Conservation (phyloP, 306 rosid genomes). For the Cercis canadensis region DNA sequence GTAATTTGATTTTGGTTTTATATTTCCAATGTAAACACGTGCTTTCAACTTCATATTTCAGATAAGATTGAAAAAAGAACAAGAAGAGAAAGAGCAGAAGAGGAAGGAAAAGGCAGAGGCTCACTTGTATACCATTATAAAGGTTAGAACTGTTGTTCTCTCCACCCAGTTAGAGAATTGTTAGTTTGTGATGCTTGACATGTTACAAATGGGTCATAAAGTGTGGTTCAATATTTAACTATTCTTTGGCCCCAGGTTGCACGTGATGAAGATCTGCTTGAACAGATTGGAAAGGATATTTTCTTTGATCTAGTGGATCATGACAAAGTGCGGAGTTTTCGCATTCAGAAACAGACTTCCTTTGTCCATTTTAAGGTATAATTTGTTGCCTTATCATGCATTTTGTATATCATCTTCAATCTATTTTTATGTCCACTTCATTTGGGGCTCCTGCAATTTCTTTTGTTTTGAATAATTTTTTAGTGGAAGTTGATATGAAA, state of each 20-base stretch:
- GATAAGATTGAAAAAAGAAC: conserved; percentile 90
- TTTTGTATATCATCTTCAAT: not conserved
- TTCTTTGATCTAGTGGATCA: conserved; percentile 95
- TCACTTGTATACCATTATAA: conserved; percentile 81
- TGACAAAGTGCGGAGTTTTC: conserved; percentile 90
- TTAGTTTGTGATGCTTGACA: conserved; percentile 13
- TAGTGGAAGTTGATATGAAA: not conserved
- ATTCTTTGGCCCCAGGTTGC: conserved; percentile 64
- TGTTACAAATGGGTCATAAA: conserved; percentile 5
- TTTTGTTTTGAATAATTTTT: not conserved
- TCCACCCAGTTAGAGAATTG: conserved; percentile 1
- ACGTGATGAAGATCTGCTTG: conserved; percentile 75
- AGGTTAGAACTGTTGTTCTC: conserved; percentile 53
- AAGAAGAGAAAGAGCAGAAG: conserved; percentile 83
- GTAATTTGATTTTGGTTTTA: conserved; percentile 18
- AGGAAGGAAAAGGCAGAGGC: conserved; percentile 91
- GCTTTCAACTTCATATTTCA: conserved; percentile 39
- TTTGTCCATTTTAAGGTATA: conserved; percentile 79
- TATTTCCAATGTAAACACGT: conserved; percentile 14
- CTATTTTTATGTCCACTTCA: not conserved
- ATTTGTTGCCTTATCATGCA: not conserved
- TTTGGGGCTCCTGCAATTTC: conserved; percentile 5
- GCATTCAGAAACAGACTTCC: conserved; percentile 67
- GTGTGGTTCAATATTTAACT: conserved; percentile 4
- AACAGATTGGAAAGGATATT: conserved; percentile 82